Evolutionary conservation across 306 rosid genomes (phyloP).

Genomic region (Boehmeria nivea): DNA sequence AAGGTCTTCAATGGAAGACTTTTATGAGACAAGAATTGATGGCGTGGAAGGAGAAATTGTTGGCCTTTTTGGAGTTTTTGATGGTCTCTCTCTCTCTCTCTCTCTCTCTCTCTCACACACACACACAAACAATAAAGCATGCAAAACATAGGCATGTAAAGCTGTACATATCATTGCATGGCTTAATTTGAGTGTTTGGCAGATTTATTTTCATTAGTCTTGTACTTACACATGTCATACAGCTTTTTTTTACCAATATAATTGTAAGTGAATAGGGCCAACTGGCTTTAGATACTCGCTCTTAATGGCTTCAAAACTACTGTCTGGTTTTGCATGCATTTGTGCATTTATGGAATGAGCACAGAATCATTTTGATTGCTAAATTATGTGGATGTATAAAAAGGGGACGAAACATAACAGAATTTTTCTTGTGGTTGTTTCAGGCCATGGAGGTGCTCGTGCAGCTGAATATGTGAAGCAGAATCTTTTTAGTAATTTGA

Average conservation of each 20-base stretch:
- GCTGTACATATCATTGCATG: no score
- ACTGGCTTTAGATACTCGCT: no score
- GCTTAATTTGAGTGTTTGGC: not conserved
- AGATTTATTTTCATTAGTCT: not conserved
- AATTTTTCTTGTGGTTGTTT: constrained; percentile 24
- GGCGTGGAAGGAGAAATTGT: constrained; percentile 86
- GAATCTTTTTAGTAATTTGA: constrained; percentile 84
- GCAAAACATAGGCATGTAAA: no score
- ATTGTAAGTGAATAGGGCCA: not conserved
- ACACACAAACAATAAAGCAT: not conserved
- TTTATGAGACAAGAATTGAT: constrained; percentile 87
- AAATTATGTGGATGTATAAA: no score
- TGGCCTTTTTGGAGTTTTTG: constrained; percentile 96
- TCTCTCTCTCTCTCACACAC: constrained; percentile 1
- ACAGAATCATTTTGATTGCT: no score
- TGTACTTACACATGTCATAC: not conserved
- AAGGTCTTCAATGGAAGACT: constrained; percentile 96
- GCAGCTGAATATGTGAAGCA: constrained; percentile 98
- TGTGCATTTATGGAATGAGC: not conserved
- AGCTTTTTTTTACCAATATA: no score
- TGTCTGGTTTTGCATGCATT: no score
- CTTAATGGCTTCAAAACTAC: no score
- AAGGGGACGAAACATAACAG: not conserved
- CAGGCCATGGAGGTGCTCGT: constrained; percentile 95
- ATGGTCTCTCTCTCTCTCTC: constrained; percentile 45